These are phyloP conservation scores for Teratosphaeria zuluensis DNA, from an alignment of 2,329 filamentous ascomycete genomes.

Conservation along the genomic window DNA sequence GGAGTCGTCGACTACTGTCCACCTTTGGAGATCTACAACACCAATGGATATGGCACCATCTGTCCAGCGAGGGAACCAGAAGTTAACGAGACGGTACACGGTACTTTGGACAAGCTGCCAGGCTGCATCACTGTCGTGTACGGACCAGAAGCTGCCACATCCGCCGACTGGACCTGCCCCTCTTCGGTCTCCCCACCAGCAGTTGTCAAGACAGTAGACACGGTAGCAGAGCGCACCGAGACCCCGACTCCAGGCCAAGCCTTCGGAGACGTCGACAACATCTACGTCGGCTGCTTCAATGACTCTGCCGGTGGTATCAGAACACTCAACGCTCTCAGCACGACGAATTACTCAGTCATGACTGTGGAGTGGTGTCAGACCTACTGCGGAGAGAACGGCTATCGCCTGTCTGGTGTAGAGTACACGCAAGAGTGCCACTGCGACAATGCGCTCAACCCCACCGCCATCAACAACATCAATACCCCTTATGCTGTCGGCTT, in stretches of 20 bases:
- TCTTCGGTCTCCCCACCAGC: conserved; percentile 12
- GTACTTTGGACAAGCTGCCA: conserved; percentile 21
- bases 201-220: conserved; percentile 20
- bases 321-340: conserved; percentile 16
- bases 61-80: background rate
- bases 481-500: background rate
- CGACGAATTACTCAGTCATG: conserved; percentile 20
- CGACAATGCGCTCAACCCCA: conserved; percentile 23
- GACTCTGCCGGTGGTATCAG: conserved; percentile 18
- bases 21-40: conserved; percentile 4
- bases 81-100: conserved; percentile 8
- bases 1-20: conserved; percentile 23
- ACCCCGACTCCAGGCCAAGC: conserved; percentile 15
- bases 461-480: conserved; percentile 7
- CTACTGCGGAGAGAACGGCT: conserved; percentile 20
- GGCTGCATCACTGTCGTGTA: conserved; percentile 25
- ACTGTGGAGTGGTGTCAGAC: conserved; percentile 26
- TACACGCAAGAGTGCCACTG: conserved; percentile 26
- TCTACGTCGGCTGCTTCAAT: conserved; percentile 29
- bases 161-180: conserved; percentile 21
- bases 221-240: conserved; percentile 19
- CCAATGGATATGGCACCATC: background rate
- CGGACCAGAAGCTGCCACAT: conserved; percentile 21
- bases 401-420: conserved; percentile 23
- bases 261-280: conserved; percentile 15